Conservation (phyloP, 1,284 basidiomycete genomes). For the Ustilago crameri region DNA sequence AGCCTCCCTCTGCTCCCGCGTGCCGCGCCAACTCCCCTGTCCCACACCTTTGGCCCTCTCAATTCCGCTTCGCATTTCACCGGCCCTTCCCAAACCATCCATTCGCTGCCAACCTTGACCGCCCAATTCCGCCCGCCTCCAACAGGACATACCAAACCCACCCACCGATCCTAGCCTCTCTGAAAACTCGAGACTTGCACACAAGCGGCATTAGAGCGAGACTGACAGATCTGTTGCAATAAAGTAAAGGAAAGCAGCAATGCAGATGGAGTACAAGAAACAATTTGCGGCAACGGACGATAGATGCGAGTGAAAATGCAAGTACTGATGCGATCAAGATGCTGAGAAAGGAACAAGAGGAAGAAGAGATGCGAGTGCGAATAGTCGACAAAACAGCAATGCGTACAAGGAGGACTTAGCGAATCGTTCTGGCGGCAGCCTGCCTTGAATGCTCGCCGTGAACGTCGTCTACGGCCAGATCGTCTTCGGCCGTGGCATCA, state of each 20-base stretch:
- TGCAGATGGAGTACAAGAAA: too few relatives aligned
- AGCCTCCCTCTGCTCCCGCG: constrained; percentile 3
- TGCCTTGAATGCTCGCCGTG: neutral
- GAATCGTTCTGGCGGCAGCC: constrained; percentile 11
- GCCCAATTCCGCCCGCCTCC: too few relatives aligned
- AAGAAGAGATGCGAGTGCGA: neutral
- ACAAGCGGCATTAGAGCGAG: too few relatives aligned
- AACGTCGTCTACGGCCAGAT: constrained; percentile 16
- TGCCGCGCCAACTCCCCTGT: neutral
- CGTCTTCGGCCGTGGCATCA: constrained; percentile 11
- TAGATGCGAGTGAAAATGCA: neutral
- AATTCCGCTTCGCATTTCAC: constrained; percentile 2
- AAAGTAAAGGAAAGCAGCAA: too few relatives aligned
- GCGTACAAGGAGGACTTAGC: too few relatives aligned
- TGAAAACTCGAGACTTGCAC: too few relatives aligned
- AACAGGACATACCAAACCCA: too few relatives aligned
- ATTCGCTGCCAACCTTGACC: too few relatives aligned
- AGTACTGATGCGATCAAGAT: neutral
- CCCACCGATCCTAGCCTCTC: too few relatives aligned
- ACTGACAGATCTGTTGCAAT: too few relatives aligned
- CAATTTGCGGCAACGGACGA: neutral
- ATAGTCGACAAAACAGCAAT: too few relatives aligned
- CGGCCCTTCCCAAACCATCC: too few relatives aligned
- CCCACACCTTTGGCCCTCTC: neutral
- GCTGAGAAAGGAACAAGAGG: neutral